phyloP scores from a whole-genome alignment of 208 protist genomes.

The Crithidia expoeki region DNA sequence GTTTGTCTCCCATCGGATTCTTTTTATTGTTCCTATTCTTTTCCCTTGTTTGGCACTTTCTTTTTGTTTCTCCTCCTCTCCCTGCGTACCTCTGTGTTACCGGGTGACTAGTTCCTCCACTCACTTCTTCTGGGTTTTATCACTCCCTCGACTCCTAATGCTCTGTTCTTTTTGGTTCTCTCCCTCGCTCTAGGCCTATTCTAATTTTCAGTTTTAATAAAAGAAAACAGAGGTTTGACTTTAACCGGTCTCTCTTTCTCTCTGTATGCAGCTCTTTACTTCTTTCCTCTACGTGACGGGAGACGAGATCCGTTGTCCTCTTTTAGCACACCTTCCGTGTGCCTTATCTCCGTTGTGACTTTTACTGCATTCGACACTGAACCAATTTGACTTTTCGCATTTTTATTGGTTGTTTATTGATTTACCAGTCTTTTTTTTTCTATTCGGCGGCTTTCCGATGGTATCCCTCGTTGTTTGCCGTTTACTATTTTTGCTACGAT shows the following conservation, averaged over 20 bases:
- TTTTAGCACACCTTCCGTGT: too few relatives aligned
- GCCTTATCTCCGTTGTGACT: not conserved
- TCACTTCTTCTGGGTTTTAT: slow-evolving; percentile 9
- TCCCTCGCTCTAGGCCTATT: too few relatives aligned
- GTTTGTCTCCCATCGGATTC: not conserved
- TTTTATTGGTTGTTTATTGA: not conserved
- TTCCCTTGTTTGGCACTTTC: slow-evolving; percentile 13
- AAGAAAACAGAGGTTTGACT: too few relatives aligned
- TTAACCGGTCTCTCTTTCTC: too few relatives aligned
- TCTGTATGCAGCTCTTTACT: too few relatives aligned
- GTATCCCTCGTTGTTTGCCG: not conserved
- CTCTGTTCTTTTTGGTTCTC: not conserved
- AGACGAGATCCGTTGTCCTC: too few relatives aligned
- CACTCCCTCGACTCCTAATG: slow-evolving; percentile 10
- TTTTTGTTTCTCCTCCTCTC: not conserved
- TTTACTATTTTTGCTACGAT: not conserved
- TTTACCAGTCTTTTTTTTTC: not conserved
- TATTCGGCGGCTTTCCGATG: not conserved
- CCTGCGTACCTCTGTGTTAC: not conserved
- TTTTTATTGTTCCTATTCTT: slow-evolving; percentile 13
- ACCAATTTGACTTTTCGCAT: not conserved
- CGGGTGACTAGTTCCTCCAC: not conserved
- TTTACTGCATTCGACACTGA: slow-evolving; percentile 1
- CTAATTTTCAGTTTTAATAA: too few relatives aligned
- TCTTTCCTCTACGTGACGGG: too few relatives aligned